Conservation (phyloP, 257 asterid species). For the Linderniella brevidens region DNA sequence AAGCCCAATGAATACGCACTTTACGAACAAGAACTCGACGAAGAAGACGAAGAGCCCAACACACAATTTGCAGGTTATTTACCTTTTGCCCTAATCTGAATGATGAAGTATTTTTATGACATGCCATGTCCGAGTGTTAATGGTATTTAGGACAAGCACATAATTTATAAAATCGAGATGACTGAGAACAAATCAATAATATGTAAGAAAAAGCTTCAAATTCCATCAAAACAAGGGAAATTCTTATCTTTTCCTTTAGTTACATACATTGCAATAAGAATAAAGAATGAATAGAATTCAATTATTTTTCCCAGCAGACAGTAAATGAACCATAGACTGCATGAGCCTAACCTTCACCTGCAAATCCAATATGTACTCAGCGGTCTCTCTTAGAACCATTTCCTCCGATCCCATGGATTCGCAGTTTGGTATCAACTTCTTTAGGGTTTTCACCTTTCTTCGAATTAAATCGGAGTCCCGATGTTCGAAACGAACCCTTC, state of each 20-base stretch:
- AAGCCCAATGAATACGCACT: conserved; percentile 54
- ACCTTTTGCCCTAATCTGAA: too few relatives aligned
- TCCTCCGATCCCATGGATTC: conserved; percentile 27
- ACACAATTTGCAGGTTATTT: too few relatives aligned
- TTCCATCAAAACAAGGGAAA: too few relatives aligned
- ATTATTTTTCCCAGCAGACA: conserved; percentile 7
- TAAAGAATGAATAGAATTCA: too few relatives aligned
- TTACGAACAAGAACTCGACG: conserved; percentile 43
- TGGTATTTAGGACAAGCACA: too few relatives aligned
- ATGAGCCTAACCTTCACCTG: conserved; percentile 36
- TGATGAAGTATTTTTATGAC: too few relatives aligned
- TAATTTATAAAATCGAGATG: too few relatives aligned
- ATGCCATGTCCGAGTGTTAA: too few relatives aligned
- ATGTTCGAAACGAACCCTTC: conserved; percentile 18
- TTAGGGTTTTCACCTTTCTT: conserved; percentile 32
- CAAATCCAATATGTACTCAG: conserved; percentile 40
- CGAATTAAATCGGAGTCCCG: conserved; percentile 13
- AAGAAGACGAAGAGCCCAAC: conserved; percentile 18
- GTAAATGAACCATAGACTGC: conserved; percentile 31
- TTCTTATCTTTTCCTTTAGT: too few relatives aligned
- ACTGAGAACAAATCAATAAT: too few relatives aligned
- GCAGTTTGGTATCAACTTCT: conserved; percentile 40
- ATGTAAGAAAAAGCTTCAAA: too few relatives aligned
- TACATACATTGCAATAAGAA: too few relatives aligned
- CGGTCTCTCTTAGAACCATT: conserved; percentile 31